Evolutionary conservation across 768 basidiomycete species (phyloP).

Genomic region (Infundibulicybe gibba): DNA sequence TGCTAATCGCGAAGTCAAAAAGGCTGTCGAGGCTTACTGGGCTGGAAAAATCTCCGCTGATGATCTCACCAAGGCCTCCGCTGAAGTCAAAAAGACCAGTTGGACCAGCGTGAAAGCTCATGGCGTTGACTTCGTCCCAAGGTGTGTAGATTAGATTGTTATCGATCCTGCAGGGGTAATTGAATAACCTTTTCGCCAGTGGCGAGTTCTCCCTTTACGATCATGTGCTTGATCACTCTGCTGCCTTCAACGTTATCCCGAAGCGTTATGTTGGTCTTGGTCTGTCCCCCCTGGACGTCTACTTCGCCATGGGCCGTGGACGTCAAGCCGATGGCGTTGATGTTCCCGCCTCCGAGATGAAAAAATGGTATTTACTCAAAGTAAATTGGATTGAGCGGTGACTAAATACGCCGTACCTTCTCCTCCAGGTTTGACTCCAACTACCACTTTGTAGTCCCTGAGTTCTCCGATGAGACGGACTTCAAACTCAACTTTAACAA

Average conservation of each 20-base stretch:
- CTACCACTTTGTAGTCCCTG: constrained; percentile 98
- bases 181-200: constrained; percentile 37
- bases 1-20: constrained; percentile 93
- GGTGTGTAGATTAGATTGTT: constrained; percentile 45
- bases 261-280: constrained; percentile 87
- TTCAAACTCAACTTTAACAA: constrained; percentile 98
- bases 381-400: background rate
- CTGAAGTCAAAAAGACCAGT: constrained; percentile 82
- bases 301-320: constrained; percentile 99
- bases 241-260: constrained; percentile 95
- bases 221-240: constrained; percentile 96
- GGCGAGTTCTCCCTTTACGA: constrained; percentile 99
- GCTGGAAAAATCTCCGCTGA: constrained; percentile 85
- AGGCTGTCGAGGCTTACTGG: constrained; percentile 99
- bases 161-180: constrained; percentile 10
- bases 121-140: constrained; percentile 89
- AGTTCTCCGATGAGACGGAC: constrained; percentile 84
- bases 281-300: constrained; percentile 88
- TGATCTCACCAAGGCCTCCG: constrained; percentile 84
- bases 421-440: constrained; percentile 89
- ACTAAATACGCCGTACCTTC: constrained; percentile 5
- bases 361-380: constrained; percentile 80
- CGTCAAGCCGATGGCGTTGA: constrained; percentile 94
- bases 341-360: constrained; percentile 98
- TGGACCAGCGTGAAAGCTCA: constrained; percentile 84